Percentiles rank a stretch among this genome's conserved stretches.
Conservation (phyloP, 768 basidiomycete genomes). For the Russula griseocarnosa region DNA sequence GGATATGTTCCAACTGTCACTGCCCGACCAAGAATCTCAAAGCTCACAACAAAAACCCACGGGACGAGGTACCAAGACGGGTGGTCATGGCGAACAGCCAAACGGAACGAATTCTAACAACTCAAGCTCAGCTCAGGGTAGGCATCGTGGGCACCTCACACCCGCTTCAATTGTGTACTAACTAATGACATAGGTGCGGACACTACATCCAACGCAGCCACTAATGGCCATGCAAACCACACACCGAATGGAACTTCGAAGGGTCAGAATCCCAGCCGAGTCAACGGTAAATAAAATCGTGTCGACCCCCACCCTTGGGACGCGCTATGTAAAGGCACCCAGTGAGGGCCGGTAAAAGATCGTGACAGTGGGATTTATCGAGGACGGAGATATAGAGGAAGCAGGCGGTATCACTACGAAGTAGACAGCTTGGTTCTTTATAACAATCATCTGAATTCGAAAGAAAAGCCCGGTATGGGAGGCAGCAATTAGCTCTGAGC, state of each 20-base stretch:
- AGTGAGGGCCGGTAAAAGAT: neutral
- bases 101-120: neutral
- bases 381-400: neutral
- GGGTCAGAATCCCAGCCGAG: constrained; percentile 1
- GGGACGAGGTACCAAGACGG: neutral
- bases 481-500: neutral
- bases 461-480: neutral
- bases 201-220: neutral
- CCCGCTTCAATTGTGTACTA: constrained; percentile 11
- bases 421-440: neutral
- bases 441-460: neutral
- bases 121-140: constrained; percentile 16
- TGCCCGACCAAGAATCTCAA: neutral
- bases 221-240: constrained; percentile 3
- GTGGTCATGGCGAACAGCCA: neutral
- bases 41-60: neutral
- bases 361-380: neutral
- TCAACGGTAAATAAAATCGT: constrained; percentile 10
- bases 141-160: constrained; percentile 4
- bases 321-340: neutral
- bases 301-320: neutral
- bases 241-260: constrained; percentile 8
- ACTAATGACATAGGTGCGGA: neutral
- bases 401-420: neutral
- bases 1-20: constrained; percentile 21